Conservation (phyloP, 805 yeast genomes). For the Starmera pachycereana region DNA sequence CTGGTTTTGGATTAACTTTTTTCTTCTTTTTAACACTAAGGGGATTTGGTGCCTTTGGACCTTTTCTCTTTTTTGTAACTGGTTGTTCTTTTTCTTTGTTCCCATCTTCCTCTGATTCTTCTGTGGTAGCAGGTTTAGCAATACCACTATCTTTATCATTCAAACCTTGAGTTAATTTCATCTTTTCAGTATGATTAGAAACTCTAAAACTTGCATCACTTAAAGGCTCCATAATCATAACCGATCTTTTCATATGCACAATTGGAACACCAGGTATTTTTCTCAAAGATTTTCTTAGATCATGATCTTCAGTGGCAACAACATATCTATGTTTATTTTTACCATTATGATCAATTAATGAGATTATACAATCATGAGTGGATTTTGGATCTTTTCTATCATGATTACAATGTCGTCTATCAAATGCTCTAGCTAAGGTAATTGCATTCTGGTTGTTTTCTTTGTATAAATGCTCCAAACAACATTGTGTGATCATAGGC, state of each 20-base stretch:
- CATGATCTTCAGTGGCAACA: slow-evolving; percentile 74
- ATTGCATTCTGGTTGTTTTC: slow-evolving; percentile 68
- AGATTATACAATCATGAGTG: slow-evolving; percentile 67
- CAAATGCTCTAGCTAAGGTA: slow-evolving; percentile 69
- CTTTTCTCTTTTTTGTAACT: slow-evolving; percentile 40
- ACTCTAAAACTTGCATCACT: slow-evolving; percentile 55
- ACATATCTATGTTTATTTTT: slow-evolving; percentile 84
- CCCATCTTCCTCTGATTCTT: slow-evolving; percentile 1
- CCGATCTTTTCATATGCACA: slow-evolving; percentile 79
- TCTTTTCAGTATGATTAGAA: slow-evolving; percentile 43
- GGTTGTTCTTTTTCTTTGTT: slow-evolving; percentile 12
- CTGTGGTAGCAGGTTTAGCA: slow-evolving; percentile 4
- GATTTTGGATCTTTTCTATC: slow-evolving; percentile 47
- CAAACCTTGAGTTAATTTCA: slow-evolving; percentile 69
- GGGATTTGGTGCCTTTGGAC: slow-evolving; percentile 84
- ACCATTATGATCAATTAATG: slow-evolving; percentile 61
- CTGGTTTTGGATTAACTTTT: slow-evolving; percentile 14
- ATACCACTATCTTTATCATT: slow-evolving; percentile 54
- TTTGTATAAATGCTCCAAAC: slow-evolving; percentile 76
- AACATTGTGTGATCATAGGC: slow-evolving; percentile 92
- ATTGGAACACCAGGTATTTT: slow-evolving; percentile 84
- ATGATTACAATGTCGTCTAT: slow-evolving; percentile 91
- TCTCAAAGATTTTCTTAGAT: slow-evolving; percentile 59
- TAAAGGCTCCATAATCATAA: slow-evolving; percentile 92
- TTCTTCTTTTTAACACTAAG: slow-evolving; percentile 77